Evolutionary conservation across 164 flowering plant genomes (phyloP).

Genomic region (Brasenia schreberi): DNA sequence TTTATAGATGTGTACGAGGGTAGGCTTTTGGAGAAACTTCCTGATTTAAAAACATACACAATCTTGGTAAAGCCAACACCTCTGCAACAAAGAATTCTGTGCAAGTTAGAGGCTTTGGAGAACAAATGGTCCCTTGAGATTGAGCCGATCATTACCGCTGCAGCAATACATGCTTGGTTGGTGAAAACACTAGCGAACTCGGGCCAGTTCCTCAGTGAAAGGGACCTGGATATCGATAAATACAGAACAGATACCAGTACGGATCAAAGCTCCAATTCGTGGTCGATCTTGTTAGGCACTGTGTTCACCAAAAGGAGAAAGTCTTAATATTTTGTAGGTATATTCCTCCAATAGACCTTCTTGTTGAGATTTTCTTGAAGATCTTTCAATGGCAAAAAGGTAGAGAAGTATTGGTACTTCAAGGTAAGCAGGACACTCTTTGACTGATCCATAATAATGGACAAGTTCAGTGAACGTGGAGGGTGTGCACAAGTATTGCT

Average conservation of each 20-base stretch:
- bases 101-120: not conserved
- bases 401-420: constrained; percentile 55
- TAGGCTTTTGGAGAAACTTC: constrained; percentile 43
- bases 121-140: constrained; percentile 59
- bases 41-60: constrained; percentile 74
- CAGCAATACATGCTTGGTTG: constrained; percentile 84
- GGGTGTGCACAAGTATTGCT: constrained; percentile 52
- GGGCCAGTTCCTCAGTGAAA: constrained; percentile 23
- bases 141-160: constrained; percentile 67
- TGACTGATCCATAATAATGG: constrained; percentile 73
- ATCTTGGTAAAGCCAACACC: constrained; percentile 64
- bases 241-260: constrained; percentile 30
- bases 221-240: constrained; percentile 37
- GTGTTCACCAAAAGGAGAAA: constrained; percentile 53
- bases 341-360: constrained; percentile 43
- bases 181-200: constrained; percentile 45
- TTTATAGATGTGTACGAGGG: constrained; percentile 83
- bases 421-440: constrained; percentile 71
- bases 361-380: constrained; percentile 29
- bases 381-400: constrained; percentile 62
- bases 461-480: constrained; percentile 56
- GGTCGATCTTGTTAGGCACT: constrained; percentile 49
- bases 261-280: constrained; percentile 85
- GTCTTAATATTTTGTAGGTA: constrained; percentile 74
- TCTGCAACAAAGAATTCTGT: constrained; percentile 40